These are phyloP conservation scores for Pestalotiopsis sp. DNA, from an alignment of 2,329 filamentous ascomycete species.

Conservation along the genomic window DNA sequence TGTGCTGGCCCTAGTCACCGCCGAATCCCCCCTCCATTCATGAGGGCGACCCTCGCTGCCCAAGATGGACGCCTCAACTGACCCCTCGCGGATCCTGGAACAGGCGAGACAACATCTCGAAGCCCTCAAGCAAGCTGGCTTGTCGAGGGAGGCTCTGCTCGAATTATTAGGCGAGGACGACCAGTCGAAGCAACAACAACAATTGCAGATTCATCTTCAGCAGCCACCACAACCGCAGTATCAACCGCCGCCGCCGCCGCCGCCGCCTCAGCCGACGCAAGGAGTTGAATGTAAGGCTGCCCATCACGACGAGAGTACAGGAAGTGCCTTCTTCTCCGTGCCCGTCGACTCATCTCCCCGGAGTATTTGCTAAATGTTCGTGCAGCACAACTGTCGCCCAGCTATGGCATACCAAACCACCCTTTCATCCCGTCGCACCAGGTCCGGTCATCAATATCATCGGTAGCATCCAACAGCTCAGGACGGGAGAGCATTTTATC, in stretches of 20 bases:
- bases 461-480: slow-evolving; percentile 29
- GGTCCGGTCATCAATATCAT: slow-evolving; percentile 31
- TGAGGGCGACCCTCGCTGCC: slow-evolving; percentile 1
- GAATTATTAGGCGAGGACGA: slow-evolving; percentile 29
- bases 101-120: slow-evolving; percentile 33
- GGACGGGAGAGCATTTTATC: slow-evolving; percentile 34
- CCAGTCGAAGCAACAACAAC: slow-evolving; percentile 12
- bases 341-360: not conserved
- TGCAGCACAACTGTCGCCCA: slow-evolving; percentile 17
- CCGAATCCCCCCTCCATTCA: not conserved
- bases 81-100: slow-evolving; percentile 32
- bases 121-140: slow-evolving; percentile 34
- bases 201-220: slow-evolving; percentile 12
- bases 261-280: slow-evolving; percentile 18
- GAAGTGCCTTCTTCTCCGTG: not conserved
- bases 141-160: slow-evolving; percentile 30
- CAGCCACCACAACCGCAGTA: slow-evolving; percentile 14
- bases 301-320: not conserved
- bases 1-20: not conserved
- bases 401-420: slow-evolving; percentile 24
- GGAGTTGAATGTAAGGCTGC: slow-evolving; percentile 20
- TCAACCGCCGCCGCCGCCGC: slow-evolving; percentile 12
- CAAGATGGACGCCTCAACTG: slow-evolving; percentile 12
- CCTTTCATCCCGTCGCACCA: slow-evolving; percentile 24
- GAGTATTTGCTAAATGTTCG: slow-evolving; percentile 3